Evolutionary conservation across 106 monocot species (phyloP).

Genomic region (Chionographis japonica): DNA sequence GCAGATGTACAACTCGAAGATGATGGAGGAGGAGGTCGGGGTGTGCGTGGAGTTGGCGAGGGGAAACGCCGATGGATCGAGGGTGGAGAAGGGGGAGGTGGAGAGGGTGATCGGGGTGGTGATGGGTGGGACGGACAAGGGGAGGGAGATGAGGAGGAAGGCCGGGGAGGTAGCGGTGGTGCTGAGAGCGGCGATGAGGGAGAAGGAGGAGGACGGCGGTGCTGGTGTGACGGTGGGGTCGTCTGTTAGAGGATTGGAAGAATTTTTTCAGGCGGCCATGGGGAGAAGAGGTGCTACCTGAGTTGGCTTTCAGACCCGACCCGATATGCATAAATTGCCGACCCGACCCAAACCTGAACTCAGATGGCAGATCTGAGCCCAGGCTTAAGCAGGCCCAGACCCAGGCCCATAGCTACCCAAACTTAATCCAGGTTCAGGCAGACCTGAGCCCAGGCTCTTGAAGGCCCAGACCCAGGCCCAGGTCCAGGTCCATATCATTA

Average conservation of each 20-base stretch:
- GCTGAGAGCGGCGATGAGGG: slow-evolving; percentile 7
- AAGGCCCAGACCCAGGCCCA: too few species aligned
- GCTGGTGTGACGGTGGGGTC: not conserved
- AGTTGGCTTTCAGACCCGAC: too few species aligned
- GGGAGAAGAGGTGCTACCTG: too few species aligned
- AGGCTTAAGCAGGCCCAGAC: too few species aligned
- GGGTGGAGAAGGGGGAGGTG: slow-evolving; percentile 7
- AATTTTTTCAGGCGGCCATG: slow-evolving; percentile 1
- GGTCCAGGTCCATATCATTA: too few species aligned
- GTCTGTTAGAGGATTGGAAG: slow-evolving; percentile 9
- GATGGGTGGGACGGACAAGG: slow-evolving; percentile 19
- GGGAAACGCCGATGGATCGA: slow-evolving; percentile 1
- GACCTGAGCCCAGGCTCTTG: too few species aligned
- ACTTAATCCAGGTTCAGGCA: too few species aligned
- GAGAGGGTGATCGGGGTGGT: slow-evolving; percentile 16
- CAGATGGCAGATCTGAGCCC: too few species aligned
- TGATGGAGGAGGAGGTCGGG: slow-evolving; percentile 34
- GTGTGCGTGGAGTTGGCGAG: slow-evolving; percentile 28
- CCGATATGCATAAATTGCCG: too few species aligned
- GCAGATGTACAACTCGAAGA: slow-evolving; percentile 30
- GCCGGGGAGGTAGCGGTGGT: slow-evolving; percentile 9
- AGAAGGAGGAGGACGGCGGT: not conserved
- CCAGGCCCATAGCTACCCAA: too few species aligned
- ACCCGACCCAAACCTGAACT: too few species aligned
- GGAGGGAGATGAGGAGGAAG: slow-evolving; percentile 10